Percentiles rank a stretch among this genome's conserved stretches.
phyloP scores from a whole-genome alignment of 1,284 basidiomycete species.

The Athelia psychrophila region DNA sequence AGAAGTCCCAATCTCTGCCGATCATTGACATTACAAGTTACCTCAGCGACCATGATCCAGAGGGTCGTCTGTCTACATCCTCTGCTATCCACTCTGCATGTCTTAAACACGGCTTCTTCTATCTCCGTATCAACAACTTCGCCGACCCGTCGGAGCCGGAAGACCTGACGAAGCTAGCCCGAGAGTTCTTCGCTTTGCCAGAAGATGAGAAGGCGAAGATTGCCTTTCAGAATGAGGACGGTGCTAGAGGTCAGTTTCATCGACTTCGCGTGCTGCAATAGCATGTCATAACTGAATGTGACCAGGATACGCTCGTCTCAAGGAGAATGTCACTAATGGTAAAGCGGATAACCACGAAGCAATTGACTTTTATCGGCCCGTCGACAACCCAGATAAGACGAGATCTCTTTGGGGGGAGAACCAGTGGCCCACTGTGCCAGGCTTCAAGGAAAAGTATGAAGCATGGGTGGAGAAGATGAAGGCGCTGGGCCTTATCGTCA shows the following conservation, averaged over 20 bases:
- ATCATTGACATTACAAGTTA: constrained; percentile 59
- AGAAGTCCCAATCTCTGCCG: constrained; percentile 31
- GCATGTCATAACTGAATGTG: not conserved
- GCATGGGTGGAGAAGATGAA: constrained; percentile 84
- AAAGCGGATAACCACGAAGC: constrained; percentile 86
- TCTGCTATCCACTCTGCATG: constrained; percentile 71
- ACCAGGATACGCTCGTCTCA: constrained; percentile 66
- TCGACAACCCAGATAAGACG: constrained; percentile 63
- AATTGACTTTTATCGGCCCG: constrained; percentile 77
- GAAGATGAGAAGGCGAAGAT: constrained; percentile 74
- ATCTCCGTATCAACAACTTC: constrained; percentile 67
- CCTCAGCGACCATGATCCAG: constrained; percentile 32
- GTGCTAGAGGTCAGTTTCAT: constrained; percentile 61
- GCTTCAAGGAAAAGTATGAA: constrained; percentile 62
- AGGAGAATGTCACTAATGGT: constrained; percentile 83
- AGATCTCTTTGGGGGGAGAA: constrained; percentile 78
- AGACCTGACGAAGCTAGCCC: constrained; percentile 59
- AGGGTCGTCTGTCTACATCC: constrained; percentile 43
- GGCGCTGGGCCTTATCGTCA: constrained; percentile 67
- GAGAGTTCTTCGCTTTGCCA: constrained; percentile 69
- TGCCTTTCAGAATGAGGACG: constrained; percentile 61
- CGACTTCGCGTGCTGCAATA: not conserved
- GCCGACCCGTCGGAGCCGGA: constrained; percentile 58
- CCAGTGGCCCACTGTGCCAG: constrained; percentile 69
- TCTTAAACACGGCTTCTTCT: constrained; percentile 83